These are phyloP conservation scores for Akanthomyces dipterigenus DNA, from an alignment of 2,329 filamentous ascomycete genomes.

Conservation along the genomic window DNA sequence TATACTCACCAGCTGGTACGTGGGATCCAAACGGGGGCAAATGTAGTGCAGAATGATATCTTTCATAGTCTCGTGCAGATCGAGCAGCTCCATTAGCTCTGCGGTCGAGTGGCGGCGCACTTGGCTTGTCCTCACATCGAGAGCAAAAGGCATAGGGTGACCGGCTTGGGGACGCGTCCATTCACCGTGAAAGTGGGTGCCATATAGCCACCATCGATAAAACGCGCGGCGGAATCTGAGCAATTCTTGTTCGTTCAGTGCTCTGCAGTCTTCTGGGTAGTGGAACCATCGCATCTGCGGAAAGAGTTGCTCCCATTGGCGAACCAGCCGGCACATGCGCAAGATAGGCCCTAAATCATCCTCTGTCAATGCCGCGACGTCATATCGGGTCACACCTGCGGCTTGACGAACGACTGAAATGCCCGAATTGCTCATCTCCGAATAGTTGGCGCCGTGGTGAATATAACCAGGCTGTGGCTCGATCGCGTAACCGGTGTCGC, in stretches of 20 bases:
- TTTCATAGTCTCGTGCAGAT: constrained; percentile 38
- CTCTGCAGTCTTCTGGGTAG: constrained; percentile 37
- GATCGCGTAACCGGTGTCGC: constrained; percentile 25
- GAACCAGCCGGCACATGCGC: constrained; percentile 29
- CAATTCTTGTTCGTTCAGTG: constrained; percentile 35
- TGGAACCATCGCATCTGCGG: constrained; percentile 42
- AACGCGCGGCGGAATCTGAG: constrained; percentile 43
- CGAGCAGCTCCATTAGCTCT: constrained; percentile 38
- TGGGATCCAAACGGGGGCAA: constrained; percentile 37
- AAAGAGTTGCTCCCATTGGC: constrained; percentile 33
- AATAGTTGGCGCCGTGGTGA: neutral
- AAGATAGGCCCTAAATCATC: constrained; percentile 28
- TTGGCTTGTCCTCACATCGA: constrained; percentile 35
- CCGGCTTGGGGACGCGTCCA: constrained; percentile 30
- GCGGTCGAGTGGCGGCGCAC: constrained; percentile 37
- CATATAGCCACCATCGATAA: constrained; percentile 49
- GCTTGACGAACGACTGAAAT: neutral
- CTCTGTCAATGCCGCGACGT: constrained; percentile 25
- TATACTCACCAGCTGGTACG: constrained; percentile 27
- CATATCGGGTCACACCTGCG: neutral
- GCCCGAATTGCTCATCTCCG: neutral
- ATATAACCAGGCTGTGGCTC: constrained; percentile 14
- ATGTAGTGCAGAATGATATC: constrained; percentile 38
- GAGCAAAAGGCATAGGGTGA: constrained; percentile 31
- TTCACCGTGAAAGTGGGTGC: constrained; percentile 44